phyloP scores from a whole-genome alignment of 2,329 filamentous ascomycete species.

The Nannizzia gypsea region DNA sequence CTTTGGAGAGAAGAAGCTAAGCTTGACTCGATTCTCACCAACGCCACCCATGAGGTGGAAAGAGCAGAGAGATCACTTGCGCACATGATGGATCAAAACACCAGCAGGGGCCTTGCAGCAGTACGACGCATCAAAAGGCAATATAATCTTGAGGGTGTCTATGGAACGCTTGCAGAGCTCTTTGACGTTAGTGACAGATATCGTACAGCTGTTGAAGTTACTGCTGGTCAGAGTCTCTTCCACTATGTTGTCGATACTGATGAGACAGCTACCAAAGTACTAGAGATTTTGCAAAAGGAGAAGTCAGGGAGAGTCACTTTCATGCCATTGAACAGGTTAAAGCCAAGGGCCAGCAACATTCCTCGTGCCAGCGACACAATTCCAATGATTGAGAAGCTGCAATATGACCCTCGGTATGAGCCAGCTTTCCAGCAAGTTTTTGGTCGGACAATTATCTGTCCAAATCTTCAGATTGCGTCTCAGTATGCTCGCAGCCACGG shows the following conservation, averaged over 20 bases:
- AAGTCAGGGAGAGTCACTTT: conserved; percentile 83
- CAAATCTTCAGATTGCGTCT: conserved; percentile 71
- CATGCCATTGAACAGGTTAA: conserved; percentile 78
- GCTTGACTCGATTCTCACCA: conserved; percentile 63
- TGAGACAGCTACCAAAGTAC: conserved; percentile 68
- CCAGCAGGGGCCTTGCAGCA: conserved; percentile 73
- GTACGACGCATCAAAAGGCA: conserved; percentile 73
- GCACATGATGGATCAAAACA: conserved; percentile 80
- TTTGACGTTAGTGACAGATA: conserved; percentile 76
- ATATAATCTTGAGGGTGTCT: conserved; percentile 69
- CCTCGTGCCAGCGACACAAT: conserved; percentile 80
- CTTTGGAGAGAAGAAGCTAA: conserved; percentile 84
- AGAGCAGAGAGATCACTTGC: conserved; percentile 66
- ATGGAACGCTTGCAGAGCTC: conserved; percentile 88
- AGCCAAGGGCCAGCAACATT: conserved; percentile 58
- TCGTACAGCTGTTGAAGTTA: conserved; percentile 80
- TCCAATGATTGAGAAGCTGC: conserved; percentile 72
- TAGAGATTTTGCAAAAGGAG: conserved; percentile 66
- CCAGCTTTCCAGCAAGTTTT: conserved; percentile 90
- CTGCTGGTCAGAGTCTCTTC: conserved; percentile 83
- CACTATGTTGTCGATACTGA: conserved; percentile 93
- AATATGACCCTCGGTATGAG: conserved; percentile 64
- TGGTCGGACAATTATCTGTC: conserved; percentile 87
- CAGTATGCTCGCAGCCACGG: conserved; percentile 89
- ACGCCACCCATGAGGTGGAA: conserved; percentile 63